phyloP scores from a whole-genome alignment of 768 basidiomycete genomes.

The Suillus ampliporus region DNA sequence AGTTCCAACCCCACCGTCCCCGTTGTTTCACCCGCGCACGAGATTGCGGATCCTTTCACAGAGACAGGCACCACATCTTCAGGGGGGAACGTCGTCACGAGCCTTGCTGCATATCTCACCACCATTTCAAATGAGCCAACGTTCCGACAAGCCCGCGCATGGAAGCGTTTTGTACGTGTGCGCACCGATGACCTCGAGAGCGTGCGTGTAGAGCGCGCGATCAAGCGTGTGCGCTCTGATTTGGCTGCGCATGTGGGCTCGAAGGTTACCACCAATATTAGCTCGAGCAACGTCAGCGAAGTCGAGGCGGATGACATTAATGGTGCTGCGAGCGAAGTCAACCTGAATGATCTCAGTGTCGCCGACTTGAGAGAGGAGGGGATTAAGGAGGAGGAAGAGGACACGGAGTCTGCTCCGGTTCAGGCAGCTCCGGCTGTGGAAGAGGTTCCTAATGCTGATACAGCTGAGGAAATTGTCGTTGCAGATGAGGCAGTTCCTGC shows the following conservation, averaged over 20 bases:
- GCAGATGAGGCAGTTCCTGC: slow-evolving; percentile 13
- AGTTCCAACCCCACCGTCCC: slow-evolving; percentile 48
- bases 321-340: slow-evolving; percentile 36
- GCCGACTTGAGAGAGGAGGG: slow-evolving; percentile 26
- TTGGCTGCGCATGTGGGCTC: slow-evolving; percentile 71
- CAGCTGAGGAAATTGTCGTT: slow-evolving; percentile 13
- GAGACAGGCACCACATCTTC: slow-evolving; percentile 18
- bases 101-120: slow-evolving; percentile 81
- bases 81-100: slow-evolving; percentile 60
- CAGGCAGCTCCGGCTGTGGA: slow-evolving; percentile 11
- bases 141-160: slow-evolving; percentile 68
- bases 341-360: slow-evolving; percentile 20
- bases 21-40: slow-evolving; percentile 55
- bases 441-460: slow-evolving; percentile 13
- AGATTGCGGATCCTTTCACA: slow-evolving; percentile 67
- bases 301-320: slow-evolving; percentile 32
- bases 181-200: slow-evolving; percentile 90
- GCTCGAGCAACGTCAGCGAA: slow-evolving; percentile 39
- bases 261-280: slow-evolving; percentile 34
- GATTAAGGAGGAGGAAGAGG: slow-evolving; percentile 35
- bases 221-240: slow-evolving; percentile 88
- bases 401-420: slow-evolving; percentile 13
- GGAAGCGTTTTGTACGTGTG: slow-evolving; percentile 87
- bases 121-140: slow-evolving; percentile 70
- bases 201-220: slow-evolving; percentile 82